Evolutionary conservation across 345 rosid species (phyloP).

Genomic region (Lenwebbia sp.): DNA sequence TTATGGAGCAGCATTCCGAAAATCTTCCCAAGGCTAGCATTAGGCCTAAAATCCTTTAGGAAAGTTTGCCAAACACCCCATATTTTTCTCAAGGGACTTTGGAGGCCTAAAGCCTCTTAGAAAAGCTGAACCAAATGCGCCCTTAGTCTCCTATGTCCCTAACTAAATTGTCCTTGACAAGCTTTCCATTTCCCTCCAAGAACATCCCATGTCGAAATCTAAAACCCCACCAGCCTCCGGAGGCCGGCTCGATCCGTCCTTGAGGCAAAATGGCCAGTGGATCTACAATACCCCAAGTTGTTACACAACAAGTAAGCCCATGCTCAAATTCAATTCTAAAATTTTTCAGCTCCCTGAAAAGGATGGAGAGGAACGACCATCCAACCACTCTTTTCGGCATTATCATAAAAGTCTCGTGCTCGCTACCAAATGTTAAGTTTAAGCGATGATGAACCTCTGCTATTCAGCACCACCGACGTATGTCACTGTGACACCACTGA

Average conservation of each 20-base stretch:
- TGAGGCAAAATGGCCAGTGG: slow-evolving; percentile 46
- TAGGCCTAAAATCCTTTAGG: too few species aligned
- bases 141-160: slow-evolving; percentile 25
- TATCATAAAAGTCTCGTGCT: not conserved
- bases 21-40: too few species aligned
- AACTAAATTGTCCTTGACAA: slow-evolving; percentile 26
- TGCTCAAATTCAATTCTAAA: not conserved
- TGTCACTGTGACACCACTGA: not conserved
- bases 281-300: slow-evolving; percentile 14
- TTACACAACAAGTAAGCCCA: not conserved
- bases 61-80: too few species aligned
- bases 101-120: too few species aligned
- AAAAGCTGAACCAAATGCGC: too few species aligned
- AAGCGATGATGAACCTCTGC: not conserved
- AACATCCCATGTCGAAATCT: slow-evolving; percentile 48
- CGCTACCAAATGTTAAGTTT: not conserved
- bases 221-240: slow-evolving; percentile 28
- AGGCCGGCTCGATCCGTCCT: slow-evolving; percentile 41
- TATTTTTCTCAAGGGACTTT: too few species aligned
- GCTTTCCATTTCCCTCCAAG: slow-evolving; percentile 60
- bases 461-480: not conserved
- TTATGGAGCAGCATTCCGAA: too few species aligned
- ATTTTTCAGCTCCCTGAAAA: not conserved
- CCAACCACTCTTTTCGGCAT: fast-evolving
- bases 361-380: not conserved